Evolutionary conservation across 2,329 filamentous ascomycete genomes (phyloP).

Genomic region (Fusarium agapanthi): DNA sequence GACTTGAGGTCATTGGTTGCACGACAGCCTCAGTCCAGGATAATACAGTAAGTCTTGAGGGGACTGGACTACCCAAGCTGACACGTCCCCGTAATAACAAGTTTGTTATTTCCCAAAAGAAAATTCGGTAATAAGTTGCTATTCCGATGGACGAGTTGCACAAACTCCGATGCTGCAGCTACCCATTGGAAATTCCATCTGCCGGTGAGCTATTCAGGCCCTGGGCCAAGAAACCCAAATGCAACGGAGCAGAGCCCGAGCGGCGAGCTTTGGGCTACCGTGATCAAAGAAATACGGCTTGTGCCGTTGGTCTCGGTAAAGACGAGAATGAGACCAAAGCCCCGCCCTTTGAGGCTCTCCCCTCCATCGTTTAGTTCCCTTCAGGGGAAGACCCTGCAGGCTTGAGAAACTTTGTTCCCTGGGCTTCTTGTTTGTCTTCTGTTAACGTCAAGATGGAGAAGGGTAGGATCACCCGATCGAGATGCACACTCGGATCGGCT

Average conservation of each 20-base stretch:
- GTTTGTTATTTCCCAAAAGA: neutral
- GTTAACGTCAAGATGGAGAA: slow-evolving; percentile 14
- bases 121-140: neutral
- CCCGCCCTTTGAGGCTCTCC: slow-evolving; percentile 31
- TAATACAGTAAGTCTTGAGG: neutral
- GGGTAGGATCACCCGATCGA: slow-evolving; percentile 6
- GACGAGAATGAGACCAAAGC: slow-evolving; percentile 4
- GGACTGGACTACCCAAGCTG: neutral
- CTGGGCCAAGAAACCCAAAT: slow-evolving; percentile 4
- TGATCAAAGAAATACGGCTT: slow-evolving; percentile 10
- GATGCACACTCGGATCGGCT: neutral
- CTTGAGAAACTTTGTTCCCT: slow-evolving; percentile 10
- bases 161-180: neutral
- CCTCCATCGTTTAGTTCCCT: slow-evolving; percentile 2
- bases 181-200: neutral
- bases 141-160: neutral
- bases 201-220: neutral
- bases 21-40: slow-evolving; percentile 22
- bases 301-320: slow-evolving; percentile 5
- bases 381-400: slow-evolving; percentile 36
- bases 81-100: neutral
- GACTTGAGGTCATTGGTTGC: slow-evolving; percentile 31
- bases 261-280: slow-evolving; percentile 26
- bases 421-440: neutral
- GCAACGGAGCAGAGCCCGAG: slow-evolving; percentile 7